A percentile compares a stretch with the other conserved stretches of the same genome.
Conservation (phyloP, 2,329 filamentous ascomycete species). For the Botrytis pseudocinerea region DNA sequence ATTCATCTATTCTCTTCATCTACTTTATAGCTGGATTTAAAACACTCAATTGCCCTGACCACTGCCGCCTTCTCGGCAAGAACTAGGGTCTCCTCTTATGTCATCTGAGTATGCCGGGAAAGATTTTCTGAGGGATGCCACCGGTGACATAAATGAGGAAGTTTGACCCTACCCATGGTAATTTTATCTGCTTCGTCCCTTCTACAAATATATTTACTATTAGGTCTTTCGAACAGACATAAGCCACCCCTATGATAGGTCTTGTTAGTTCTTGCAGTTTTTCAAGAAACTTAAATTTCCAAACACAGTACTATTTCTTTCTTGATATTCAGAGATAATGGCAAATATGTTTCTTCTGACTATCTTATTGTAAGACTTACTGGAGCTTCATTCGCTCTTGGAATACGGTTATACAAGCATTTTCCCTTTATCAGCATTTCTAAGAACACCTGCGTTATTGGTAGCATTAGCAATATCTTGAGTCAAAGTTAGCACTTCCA, state of each 20-base stretch:
- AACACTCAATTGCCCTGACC: not conserved
- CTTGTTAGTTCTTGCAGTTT: not conserved
- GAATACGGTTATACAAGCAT: not conserved
- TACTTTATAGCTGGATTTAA: not conserved
- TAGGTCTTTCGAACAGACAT: not conserved
- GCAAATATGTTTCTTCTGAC: not conserved
- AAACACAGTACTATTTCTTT: not conserved
- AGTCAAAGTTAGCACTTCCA: not conserved
- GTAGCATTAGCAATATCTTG: not conserved
- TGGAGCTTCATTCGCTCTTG: not conserved
- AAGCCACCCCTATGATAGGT: not conserved
- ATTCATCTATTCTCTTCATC: not conserved
- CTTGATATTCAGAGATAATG: not conserved
- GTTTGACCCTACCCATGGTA: not conserved
- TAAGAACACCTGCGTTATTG: not conserved
- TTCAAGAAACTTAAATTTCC: not conserved
- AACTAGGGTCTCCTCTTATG: not conserved
- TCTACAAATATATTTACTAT: not conserved
- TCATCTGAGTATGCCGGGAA: not conserved
- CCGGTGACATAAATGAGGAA: not conserved
- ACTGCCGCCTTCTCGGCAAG: not conserved
- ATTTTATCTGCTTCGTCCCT: not conserved
- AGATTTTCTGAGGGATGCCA: not conserved
- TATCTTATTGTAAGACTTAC: not conserved
- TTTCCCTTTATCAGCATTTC: not conserved